phyloP scores from a whole-genome alignment of 345 rosid species.

The Pugionium cornutum region DNA sequence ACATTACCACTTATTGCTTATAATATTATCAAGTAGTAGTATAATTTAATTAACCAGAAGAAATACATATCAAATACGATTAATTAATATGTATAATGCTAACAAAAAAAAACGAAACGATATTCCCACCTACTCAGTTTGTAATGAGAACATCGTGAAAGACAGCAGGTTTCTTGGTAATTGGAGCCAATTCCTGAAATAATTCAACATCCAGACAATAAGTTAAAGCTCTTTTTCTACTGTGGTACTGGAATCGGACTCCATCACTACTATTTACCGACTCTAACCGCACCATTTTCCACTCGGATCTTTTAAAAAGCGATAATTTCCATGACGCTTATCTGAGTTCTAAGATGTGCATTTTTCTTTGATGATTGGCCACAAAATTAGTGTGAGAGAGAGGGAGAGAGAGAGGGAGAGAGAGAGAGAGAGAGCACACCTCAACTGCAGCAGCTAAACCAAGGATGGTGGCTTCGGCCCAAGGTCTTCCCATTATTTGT shows the following conservation, averaged over 20 bases:
- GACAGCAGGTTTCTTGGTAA: slow-evolving; percentile 64
- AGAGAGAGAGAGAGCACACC: slow-evolving; percentile 43
- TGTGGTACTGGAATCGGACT: not conserved
- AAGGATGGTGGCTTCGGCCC: slow-evolving; percentile 80
- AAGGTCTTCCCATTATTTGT: slow-evolving; percentile 78
- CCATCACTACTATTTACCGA: not conserved
- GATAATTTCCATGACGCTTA: no score
- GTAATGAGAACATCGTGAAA: slow-evolving; percentile 59
- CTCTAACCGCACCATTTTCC: no score
- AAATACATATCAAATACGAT: not conserved
- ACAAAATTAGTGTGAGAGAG: not conserved
- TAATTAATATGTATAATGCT: not conserved
- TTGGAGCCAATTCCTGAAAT: slow-evolving; percentile 58
- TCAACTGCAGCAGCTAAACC: slow-evolving; percentile 70
- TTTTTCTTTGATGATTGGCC: no score
- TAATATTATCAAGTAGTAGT: not conserved
- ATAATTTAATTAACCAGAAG: not conserved
- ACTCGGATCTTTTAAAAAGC: not conserved
- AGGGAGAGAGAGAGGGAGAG: slow-evolving; percentile 4
- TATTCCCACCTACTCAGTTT: not conserved
- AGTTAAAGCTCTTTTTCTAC: not conserved
- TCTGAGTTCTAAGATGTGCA: no score
- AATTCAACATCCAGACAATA: not conserved
- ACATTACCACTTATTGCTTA: slow-evolving; percentile 17
- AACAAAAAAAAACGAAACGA: no score